Evolutionary conservation across 129 eudicot species (phyloP), one percentile per base, ranked within the genome.

Genomic region (Calendula officinalis): DNA sequence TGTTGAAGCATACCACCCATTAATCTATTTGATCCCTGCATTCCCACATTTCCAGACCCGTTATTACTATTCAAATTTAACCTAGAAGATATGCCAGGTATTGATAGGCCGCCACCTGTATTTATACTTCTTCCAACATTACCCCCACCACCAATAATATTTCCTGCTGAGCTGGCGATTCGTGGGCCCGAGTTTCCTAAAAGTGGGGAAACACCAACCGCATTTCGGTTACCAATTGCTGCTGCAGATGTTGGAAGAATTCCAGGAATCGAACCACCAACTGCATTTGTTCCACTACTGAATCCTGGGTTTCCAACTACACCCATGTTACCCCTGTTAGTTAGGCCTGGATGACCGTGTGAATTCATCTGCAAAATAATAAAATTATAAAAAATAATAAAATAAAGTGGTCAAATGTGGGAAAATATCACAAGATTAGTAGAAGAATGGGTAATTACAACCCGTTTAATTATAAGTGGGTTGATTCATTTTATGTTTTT

Each of bases 1-100:
- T 92, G 99, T 81, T 83, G 99, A 75, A 92, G 99, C 70, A 88
- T 78, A 8, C 96, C 83, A 44, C 95, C 81, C 90, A 83, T 83
- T 58, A 94, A 68, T 73, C 99, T 83, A 80, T 86, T 94, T 52
- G 83, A 86, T 67, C 95, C 97, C 68, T 88, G 97, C 62, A 81
- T 64, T 57, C 78, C 82, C 37, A 91, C 43, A 83, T 86, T 83
- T 74, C 95, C 95, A 3, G 99, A 82, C 33, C 87, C 95, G 54
- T 83, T 81, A 72, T 85, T 88, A 41, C 77, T 72, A 5, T 80
- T 49, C 37, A 92, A 63, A 77, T 77, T 86, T 55, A 94, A 66
- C 12, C 97, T 89, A 45, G 99, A 88, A 67, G 91, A 52, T 69
- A 94, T 90, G 32, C 97, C 97, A 38, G 96, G 84, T 45, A 92